Evolutionary conservation across 495 filamentous ascomycete genomes (phyloP).

Genomic region (Cercophora scortea): DNA sequence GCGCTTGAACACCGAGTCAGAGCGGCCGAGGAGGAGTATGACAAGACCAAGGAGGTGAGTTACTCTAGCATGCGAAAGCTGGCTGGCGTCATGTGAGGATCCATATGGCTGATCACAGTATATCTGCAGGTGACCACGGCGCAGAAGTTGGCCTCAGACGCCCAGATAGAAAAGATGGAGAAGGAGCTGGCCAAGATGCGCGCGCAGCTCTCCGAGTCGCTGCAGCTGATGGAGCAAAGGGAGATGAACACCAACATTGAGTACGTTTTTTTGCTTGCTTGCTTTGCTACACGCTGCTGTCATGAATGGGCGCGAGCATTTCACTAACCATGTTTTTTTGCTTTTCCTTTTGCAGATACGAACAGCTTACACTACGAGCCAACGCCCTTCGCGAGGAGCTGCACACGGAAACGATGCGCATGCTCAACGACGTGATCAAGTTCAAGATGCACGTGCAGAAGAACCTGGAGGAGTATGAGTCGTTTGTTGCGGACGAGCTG

Average conservation of each 20-base stretch:
- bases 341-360: constrained; percentile 55
- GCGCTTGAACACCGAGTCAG: constrained; percentile 77
- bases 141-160: constrained; percentile 78
- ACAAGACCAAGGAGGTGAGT: constrained; percentile 75
- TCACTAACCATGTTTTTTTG: too few relatives aligned
- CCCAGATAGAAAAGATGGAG: constrained; percentile 97
- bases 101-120: too few relatives aligned
- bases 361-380: constrained; percentile 77
- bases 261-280: too few relatives aligned
- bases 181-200: constrained; percentile 93
- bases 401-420: constrained; percentile 90
- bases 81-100: too few relatives aligned
- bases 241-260: constrained; percentile 97
- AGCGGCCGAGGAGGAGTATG: constrained; percentile 85
- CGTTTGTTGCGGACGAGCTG: constrained; percentile 83
- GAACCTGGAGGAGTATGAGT: constrained; percentile 84
- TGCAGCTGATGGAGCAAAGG: constrained; percentile 87
- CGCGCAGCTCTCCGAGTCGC: constrained; percentile 71
- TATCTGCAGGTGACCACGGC: constrained; percentile 55
- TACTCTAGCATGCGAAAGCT: not conserved
- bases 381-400: constrained; percentile 84
- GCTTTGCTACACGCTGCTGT: too few relatives aligned
- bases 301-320: too few relatives aligned
- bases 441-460: constrained; percentile 98
- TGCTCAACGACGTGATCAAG: constrained; percentile 94